Evolutionary conservation across 768 basidiomycete species (phyloP), one percentile per base, ranked within the genome.

Genomic region (Obba rivulosa): DNA sequence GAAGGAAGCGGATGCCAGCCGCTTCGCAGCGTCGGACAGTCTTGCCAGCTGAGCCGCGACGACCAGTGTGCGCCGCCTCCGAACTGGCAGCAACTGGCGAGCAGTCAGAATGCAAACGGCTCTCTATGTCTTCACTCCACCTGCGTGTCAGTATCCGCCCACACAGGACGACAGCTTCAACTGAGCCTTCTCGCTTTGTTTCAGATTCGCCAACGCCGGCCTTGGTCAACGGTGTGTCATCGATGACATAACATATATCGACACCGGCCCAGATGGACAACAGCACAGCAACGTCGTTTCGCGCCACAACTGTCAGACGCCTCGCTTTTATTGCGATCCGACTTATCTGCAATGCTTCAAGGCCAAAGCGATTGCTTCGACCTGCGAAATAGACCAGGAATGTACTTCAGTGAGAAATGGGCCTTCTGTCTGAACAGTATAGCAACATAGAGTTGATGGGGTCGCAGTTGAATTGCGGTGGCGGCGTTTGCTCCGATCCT

Each of bases 21-120:
- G 4, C 62, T 76, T 39, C 61, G 70, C 0, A 48, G 59, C 1
- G 61, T 74, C 2, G 83, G 81, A 0, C 64, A 60, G 7, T 28
- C 66, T 0, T 86, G 84, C 58, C 78, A 85, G 60, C 60, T 84
- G 57, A 77, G 79, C 49, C 66, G 84, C 35, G 84, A 86, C 58
- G 81, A 77, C 37, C 77, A 80, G 54, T 79, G 76, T 48, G 64
- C 62, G 31, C 60, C 69, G 13, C 70, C 70, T 37, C 44, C 60
- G 49, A 58, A 79, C 63, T 68, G 66, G 69, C 54, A 63, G 62
- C 57, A 57, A 34, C 69, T 76, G 13, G 67, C 70, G 25, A 69
- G 67, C 53, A 59, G 62, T 5, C 65, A 58, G 44, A 71, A 79
- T 55, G 69, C 69, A 48, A 79, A 79, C 53, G 80, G 80, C 8